Evolutionary conservation across 768 basidiomycete genomes (phyloP).

Genomic region (Scleroderma citrinum): DNA sequence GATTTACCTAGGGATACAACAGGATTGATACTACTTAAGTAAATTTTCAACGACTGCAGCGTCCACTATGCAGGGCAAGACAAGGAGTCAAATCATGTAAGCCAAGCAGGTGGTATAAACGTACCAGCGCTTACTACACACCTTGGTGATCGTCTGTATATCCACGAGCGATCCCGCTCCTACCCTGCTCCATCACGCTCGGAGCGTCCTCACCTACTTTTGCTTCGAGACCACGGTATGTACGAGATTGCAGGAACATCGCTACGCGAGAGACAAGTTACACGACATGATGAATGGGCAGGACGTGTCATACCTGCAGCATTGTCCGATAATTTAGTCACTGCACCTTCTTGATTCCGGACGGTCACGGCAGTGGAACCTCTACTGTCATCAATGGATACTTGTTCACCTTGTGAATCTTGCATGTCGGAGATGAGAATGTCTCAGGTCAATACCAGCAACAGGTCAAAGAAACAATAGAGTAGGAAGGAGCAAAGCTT

Average conservation of each 20-base stretch:
- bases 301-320: slow-evolving; percentile 53
- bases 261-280: slow-evolving; percentile 32
- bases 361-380: slow-evolving; percentile 44
- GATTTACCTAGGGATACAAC: no score
- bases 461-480: background rate
- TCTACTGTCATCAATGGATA: slow-evolving; percentile 13
- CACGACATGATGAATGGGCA: slow-evolving; percentile 1
- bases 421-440: background rate
- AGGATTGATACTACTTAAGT: no score
- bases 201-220: slow-evolving; percentile 75
- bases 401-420: slow-evolving; percentile 7
- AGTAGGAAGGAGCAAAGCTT: no score
- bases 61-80: no score
- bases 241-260: slow-evolving; percentile 66
- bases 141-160: slow-evolving; percentile 53
- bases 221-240: slow-evolving; percentile 77
- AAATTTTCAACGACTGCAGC: no score
- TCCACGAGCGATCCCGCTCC: slow-evolving; percentile 84
- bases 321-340: slow-evolving; percentile 54
- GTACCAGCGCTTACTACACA: background rate
- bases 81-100: background rate
- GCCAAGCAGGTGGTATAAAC: background rate
- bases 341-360: slow-evolving; percentile 57
- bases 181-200: slow-evolving; percentile 78
- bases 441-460: no score